These are phyloP conservation scores for Hyaloscypha finlandica DNA, from an alignment of 495 filamentous ascomycete genomes.

Conservation along the genomic window DNA sequence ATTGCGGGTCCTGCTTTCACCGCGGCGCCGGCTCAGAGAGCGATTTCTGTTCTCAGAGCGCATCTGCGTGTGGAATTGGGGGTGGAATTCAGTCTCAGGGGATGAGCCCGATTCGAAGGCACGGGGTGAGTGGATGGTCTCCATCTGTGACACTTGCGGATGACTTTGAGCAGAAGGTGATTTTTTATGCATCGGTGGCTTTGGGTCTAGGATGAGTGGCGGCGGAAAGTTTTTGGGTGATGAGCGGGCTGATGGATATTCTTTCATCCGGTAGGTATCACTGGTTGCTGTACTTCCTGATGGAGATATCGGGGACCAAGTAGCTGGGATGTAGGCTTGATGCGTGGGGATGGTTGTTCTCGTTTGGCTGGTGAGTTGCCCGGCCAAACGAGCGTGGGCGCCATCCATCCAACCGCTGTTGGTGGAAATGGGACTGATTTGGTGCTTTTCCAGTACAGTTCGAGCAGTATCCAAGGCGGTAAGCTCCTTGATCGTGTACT, in stretches of 20 bases:
- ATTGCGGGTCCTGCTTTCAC: background rate
- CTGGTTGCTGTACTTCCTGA: background rate
- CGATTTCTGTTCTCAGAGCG: background rate
- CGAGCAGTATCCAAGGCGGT: background rate
- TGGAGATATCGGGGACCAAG: background rate
- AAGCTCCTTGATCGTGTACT: conserved; percentile 3
- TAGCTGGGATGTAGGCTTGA: conserved; percentile 21
- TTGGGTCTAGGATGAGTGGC: background rate
- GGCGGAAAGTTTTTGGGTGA: conserved; percentile 4
- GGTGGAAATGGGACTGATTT: background rate
- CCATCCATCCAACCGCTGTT: conserved; percentile 3
- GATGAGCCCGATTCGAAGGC: background rate
- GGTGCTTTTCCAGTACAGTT: conserved; percentile 6
- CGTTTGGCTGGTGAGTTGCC: background rate
- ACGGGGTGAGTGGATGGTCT: background rate
- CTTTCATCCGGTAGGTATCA: background rate
- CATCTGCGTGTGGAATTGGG: background rate
- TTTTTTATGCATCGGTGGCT: background rate
- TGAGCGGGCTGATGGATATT: background rate
- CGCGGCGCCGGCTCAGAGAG: background rate
- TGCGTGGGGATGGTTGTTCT: conserved; percentile 16
- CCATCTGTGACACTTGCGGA: background rate
- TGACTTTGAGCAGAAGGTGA: background rate
- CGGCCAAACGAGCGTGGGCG: conserved; percentile 3
- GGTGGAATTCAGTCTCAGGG: background rate